Conservation (phyloP, 1,284 basidiomycete species). For the Cystobasidiaceae sp. region DNA sequence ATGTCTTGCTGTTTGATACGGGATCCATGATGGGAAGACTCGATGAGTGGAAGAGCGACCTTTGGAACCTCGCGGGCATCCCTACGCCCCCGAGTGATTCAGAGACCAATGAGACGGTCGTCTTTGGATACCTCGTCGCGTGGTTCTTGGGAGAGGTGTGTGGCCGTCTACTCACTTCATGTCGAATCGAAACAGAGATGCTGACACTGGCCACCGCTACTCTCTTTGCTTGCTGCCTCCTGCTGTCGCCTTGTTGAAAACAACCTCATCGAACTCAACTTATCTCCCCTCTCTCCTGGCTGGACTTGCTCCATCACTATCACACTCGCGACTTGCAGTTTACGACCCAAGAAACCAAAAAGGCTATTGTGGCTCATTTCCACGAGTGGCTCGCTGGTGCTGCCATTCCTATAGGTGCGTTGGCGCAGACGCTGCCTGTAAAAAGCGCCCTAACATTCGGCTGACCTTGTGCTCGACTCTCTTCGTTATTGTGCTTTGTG, state of each 20-base stretch:
- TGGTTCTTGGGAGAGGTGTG: constrained; percentile 97
- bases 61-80: constrained; percentile 97
- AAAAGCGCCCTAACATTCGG: neutral
- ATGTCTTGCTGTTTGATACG: constrained; percentile 91
- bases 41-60: constrained; percentile 97
- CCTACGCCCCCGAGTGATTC: constrained; percentile 91
- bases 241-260: too few species aligned
- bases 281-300: neutral
- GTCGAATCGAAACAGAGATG: neutral
- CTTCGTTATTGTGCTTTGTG: too few species aligned
- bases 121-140: constrained; percentile 98
- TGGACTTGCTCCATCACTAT: neutral
- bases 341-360: constrained; percentile 51
- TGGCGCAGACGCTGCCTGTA: too few species aligned
- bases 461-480: neutral
- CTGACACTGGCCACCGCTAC: neutral
- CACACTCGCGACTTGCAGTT: constrained; percentile 31
- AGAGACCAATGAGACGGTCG: constrained; percentile 97
- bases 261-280: too few species aligned
- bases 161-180: constrained; percentile 27
- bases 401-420: constrained; percentile 69
- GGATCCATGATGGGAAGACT: constrained; percentile 77
- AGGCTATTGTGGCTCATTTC: constrained; percentile 92
- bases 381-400: constrained; percentile 99
- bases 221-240: neutral